Base-by-base conservation (phyloP, 148 eudicot species). In the Rhododendron simsii region DNA sequence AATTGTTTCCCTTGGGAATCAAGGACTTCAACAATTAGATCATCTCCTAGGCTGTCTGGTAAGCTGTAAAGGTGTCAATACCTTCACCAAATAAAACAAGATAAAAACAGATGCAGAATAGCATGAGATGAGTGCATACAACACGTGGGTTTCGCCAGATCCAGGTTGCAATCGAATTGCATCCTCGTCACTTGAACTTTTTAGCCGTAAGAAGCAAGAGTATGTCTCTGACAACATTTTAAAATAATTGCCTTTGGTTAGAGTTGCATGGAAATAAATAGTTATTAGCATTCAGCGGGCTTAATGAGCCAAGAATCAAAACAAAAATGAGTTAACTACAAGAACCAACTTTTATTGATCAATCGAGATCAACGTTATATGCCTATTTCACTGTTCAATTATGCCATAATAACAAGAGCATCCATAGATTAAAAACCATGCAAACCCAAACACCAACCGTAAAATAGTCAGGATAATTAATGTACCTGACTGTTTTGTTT, bases 41-140 rank as follows among this genome's bases (percentile, higher is more conserved):
- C 99, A 92, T 96, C 99, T 87, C 98, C 98, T 78, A 95, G 84
- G 86, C 98, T 93, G 89, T 96, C 99, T 88, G 98, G 98, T 84
- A 95, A 93, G 88, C 98, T 96, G 98, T 88, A 92, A 91, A 87
- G 86, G 44, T 30, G 85, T 88, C 85, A 92, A 85, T 39, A 88
- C 78, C 57, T 78, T 59, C 50, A 5, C 44, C 44, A 88, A 71
- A 71, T 77, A 69, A 18, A 37, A 44, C 69, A 86, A 48, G 41
- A 65, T 39, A 69, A 7, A 74, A 63, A 23, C 33, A 84, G 21
- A 45, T 7, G 33, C 16, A 10, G 45, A 89, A 82, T 71, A 47
- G 71, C 75, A 74, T 80, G 84, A 87, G 39, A 59, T 77, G 84
- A 87, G 48, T 48, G 89, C 96, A 74, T 96, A 95, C 99, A 96